Evolutionary conservation across 2,329 filamentous ascomycete species (phyloP).

Genomic region (Fusarium buharicum): DNA sequence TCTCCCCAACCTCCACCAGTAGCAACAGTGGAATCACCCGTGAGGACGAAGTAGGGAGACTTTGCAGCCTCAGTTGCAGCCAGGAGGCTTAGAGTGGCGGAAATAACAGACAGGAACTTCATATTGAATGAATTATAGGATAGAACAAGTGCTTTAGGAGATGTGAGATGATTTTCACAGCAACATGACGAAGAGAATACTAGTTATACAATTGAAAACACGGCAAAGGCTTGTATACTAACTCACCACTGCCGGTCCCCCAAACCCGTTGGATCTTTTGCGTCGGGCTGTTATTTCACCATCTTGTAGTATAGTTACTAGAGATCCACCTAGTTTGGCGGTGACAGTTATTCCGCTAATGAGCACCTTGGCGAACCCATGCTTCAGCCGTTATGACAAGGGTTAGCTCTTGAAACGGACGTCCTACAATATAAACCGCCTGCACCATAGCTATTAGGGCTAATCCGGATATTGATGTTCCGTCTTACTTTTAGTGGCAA

Average conservation of each 20-base stretch:
- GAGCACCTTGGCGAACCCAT: neutral
- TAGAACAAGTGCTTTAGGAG: too few species aligned
- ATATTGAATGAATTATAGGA: neutral
- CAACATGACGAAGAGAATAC: too few species aligned
- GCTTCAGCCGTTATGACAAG: too few species aligned
- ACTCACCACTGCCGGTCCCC: neutral
- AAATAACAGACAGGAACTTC: neutral
- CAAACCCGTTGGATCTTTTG: neutral
- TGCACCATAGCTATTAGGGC: too few species aligned
- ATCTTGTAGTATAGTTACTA: neutral
- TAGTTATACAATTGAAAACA: neutral
- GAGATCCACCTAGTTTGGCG: too few species aligned
- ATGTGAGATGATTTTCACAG: too few species aligned
- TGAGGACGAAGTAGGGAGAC: constrained; percentile 17
- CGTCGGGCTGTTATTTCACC: neutral
- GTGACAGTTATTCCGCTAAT: neutral
- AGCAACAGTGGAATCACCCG: constrained; percentile 20
- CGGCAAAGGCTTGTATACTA: neutral
- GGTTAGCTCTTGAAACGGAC: too few species aligned
- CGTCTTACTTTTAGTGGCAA: too few species aligned
- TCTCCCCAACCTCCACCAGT: constrained; percentile 10
- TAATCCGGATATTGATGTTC: too few species aligned
- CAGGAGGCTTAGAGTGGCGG: neutral
- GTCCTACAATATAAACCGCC: too few species aligned
- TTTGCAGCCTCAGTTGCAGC: constrained; percentile 1